Evolutionary conservation across 805 yeast genomes (phyloP).

Genomic region (Wickerhamiella dianesei): DNA sequence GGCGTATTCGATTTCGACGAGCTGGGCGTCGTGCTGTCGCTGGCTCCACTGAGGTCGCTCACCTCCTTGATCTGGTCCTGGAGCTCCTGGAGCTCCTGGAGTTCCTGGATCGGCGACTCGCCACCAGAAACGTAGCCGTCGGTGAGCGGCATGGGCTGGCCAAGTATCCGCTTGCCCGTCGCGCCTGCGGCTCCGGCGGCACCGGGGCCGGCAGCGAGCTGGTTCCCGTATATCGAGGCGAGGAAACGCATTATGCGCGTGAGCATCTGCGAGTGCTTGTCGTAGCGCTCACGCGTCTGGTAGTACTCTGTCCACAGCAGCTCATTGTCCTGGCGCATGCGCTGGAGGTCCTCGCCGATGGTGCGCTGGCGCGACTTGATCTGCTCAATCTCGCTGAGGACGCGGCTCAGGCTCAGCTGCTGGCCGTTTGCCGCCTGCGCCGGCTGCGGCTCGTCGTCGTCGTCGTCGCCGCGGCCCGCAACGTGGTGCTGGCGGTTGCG

Average conservation of each 20-base stretch:
- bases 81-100: conserved; percentile 19
- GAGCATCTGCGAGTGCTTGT: conserved; percentile 73
- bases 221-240: conserved; percentile 66
- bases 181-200: conserved; percentile 14
- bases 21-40: background rate
- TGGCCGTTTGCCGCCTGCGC: conserved; percentile 24
- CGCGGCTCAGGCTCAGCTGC: conserved; percentile 35
- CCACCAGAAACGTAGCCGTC: background rate
- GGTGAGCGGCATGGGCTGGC: background rate
- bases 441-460: background rate
- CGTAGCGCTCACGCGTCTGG: conserved; percentile 70
- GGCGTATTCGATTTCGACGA: background rate
- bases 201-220: conserved; percentile 25
- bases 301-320: conserved; percentile 82
- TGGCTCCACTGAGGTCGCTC: background rate
- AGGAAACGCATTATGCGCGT: conserved; percentile 78
- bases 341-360: conserved; percentile 69
- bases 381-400: conserved; percentile 59
- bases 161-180: background rate
- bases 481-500: conserved; percentile 44
- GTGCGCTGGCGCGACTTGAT: conserved; percentile 67
- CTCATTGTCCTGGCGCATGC: conserved; percentile 79
- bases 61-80: conserved; percentile 18
- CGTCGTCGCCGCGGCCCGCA: background rate
- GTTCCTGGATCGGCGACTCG: conserved; percentile 12